Evolutionary conservation across 345 rosid genomes (phyloP).

Genomic region (Eucalyptus marginata): DNA sequence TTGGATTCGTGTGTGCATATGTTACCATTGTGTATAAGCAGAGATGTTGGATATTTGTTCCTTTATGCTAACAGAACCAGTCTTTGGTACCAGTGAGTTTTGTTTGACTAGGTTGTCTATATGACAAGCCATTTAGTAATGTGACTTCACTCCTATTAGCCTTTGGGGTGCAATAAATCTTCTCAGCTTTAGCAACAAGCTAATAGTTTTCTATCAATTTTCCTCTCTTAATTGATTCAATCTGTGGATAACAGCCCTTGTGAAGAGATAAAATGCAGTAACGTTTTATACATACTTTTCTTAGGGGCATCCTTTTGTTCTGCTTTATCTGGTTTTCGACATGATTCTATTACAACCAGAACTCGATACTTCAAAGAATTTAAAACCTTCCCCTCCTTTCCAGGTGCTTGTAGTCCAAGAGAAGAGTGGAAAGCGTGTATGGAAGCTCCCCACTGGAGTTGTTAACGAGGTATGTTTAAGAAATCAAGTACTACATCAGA

Average conservation of each 20-base stretch:
- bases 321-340: neutral
- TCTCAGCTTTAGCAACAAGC: neutral
- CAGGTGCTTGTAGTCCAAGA: conserved; percentile 89
- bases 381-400: neutral
- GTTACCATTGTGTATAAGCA: neutral
- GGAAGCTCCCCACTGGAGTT: conserved; percentile 87
- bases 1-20: neutral
- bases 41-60: neutral
- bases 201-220: neutral
- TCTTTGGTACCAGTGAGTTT: neutral
- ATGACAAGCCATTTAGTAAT: neutral
- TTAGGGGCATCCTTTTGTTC: neutral
- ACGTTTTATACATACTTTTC: neutral
- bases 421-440: conserved; percentile 38
- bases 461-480: conserved; percentile 29
- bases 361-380: neutral
- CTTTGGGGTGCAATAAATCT: neutral
- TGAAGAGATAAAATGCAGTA: neutral
- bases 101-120: neutral
- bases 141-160: neutral
- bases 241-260: neutral
- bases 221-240: neutral
- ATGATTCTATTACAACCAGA: neutral
- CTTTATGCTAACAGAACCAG: neutral
- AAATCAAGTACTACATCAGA: neutral